Conservation (phyloP, 1,284 basidiomycete genomes). For the Ceratobasidium sp. region DNA sequence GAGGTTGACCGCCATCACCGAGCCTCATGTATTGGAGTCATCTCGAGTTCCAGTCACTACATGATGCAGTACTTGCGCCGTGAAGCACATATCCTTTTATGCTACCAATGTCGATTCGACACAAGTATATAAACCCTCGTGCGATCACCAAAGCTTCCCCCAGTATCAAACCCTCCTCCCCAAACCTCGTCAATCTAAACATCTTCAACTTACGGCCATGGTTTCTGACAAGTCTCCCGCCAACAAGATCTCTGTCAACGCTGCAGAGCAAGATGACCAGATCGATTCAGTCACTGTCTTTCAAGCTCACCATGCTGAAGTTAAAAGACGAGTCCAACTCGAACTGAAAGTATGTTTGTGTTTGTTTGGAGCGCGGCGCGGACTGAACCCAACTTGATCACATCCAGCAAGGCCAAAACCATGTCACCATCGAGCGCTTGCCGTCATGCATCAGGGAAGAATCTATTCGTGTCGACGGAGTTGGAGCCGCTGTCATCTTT, state of each 20-base stretch:
- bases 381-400: no score
- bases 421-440: slow-evolving; percentile 44
- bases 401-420: slow-evolving; percentile 44
- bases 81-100: neutral
- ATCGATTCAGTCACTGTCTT: slow-evolving; percentile 32
- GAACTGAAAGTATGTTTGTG: slow-evolving; percentile 24
- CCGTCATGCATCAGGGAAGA: slow-evolving; percentile 45
- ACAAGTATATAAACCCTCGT: no score
- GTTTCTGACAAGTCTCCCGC: neutral
- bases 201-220: neutral
- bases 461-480: slow-evolving; percentile 46
- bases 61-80: neutral
- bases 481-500: slow-evolving; percentile 45
- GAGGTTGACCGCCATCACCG: neutral
- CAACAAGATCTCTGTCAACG: slow-evolving; percentile 24
- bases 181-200: neutral
- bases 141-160: no score
- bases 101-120: no score
- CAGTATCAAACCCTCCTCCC: neutral
- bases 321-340: slow-evolving; percentile 17
- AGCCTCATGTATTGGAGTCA: neutral
- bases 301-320: slow-evolving; percentile 22
- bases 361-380: neutral
- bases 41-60: neutral
- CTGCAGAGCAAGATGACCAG: slow-evolving; percentile 23